Evolutionary conservation across 2,329 filamentous ascomycete species (phyloP).

Genomic region (Hirsutella rhossiliensis): DNA sequence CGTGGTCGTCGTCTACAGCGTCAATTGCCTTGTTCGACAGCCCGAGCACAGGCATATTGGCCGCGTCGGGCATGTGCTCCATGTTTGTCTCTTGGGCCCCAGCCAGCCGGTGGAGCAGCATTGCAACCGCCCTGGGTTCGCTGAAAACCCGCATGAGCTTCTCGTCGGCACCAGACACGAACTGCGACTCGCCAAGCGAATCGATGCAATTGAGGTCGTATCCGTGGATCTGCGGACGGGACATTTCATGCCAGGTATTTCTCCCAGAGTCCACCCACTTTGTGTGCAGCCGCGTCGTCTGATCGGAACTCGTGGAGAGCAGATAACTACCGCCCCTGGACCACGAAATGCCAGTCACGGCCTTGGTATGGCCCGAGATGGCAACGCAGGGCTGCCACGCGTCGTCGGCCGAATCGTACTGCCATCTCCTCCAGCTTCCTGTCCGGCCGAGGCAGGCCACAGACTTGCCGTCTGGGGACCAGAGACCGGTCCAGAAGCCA

Average conservation of each 20-base stretch:
- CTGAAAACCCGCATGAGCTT: slow-evolving; percentile 95
- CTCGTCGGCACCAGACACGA: slow-evolving; percentile 92
- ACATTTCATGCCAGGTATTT: slow-evolving; percentile 86
- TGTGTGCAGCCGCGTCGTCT: slow-evolving; percentile 81
- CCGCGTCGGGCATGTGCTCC: slow-evolving; percentile 62
- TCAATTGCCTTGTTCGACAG: slow-evolving; percentile 91
- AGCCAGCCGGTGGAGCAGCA: slow-evolving; percentile 57
- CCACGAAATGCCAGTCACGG: slow-evolving; percentile 78
- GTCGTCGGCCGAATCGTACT: slow-evolving; percentile 45
- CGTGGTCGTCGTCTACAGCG: slow-evolving; percentile 35
- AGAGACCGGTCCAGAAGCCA: slow-evolving; percentile 92
- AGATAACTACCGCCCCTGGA: slow-evolving; percentile 71
- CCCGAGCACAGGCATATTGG: slow-evolving; percentile 88
- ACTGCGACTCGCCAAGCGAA: slow-evolving; percentile 57
- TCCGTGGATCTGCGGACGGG: slow-evolving; percentile 90
- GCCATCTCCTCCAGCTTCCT: slow-evolving; percentile 87
- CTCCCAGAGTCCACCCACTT: slow-evolving; percentile 48
- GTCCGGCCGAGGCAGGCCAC: slow-evolving; percentile 81
- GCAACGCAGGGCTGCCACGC: slow-evolving; percentile 68
- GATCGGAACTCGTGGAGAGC: slow-evolving; percentile 79
- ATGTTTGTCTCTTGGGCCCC: slow-evolving; percentile 35
- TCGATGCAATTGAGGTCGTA: slow-evolving; percentile 96
- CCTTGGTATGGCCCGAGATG: slow-evolving; percentile 71
- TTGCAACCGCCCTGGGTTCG: slow-evolving; percentile 72
- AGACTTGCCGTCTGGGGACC: slow-evolving; percentile 65